These are phyloP conservation scores for Inonotus hispidus DNA, from an alignment of 1,284 basidiomycete genomes.

Conservation along the genomic window DNA sequence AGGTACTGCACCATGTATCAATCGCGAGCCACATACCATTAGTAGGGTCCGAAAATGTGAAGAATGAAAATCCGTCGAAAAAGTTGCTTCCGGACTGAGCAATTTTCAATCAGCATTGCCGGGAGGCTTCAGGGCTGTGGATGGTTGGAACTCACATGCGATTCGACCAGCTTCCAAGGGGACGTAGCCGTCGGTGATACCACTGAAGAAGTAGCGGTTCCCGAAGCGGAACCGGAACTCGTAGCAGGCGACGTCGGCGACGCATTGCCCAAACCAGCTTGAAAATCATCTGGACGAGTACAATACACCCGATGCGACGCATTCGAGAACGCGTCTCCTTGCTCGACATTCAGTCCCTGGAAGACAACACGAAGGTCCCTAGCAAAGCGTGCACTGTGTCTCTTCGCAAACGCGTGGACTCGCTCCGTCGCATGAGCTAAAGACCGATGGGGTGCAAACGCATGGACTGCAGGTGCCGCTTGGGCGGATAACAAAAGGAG, in stretches of 20 bases:
- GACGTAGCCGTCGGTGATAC: slow-evolving; percentile 14
- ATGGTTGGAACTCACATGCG: slow-evolving; percentile 8
- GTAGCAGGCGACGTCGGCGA: slow-evolving; percentile 17
- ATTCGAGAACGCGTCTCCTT: slow-evolving; percentile 12
- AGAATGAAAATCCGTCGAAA: slow-evolving; percentile 81
- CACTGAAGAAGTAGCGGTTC: slow-evolving; percentile 9
- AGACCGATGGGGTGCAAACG: slow-evolving; percentile 16
- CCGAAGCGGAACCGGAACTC: slow-evolving; percentile 6
- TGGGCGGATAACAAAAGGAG: slow-evolving; percentile 15
- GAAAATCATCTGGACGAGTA: slow-evolving; percentile 11
- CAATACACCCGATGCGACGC: slow-evolving; percentile 15
- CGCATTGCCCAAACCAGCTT: background rate
- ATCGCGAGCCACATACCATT: slow-evolving; percentile 44
- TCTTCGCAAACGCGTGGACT: slow-evolving; percentile 39
- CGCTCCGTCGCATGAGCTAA: slow-evolving; percentile 18
- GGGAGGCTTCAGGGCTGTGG: no score
- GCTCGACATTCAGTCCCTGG: slow-evolving; percentile 37
- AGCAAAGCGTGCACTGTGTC: slow-evolving; percentile 53
- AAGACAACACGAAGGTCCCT: slow-evolving; percentile 63
- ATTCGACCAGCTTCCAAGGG: slow-evolving; percentile 16
- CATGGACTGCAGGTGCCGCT: background rate
- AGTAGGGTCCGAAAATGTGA: slow-evolving; percentile 69
- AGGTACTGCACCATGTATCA: background rate
- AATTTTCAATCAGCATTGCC: background rate
- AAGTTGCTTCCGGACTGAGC: slow-evolving; percentile 58